Conservation (phyloP, 768 basidiomycete species). For the Gymnopilus dilepis region DNA sequence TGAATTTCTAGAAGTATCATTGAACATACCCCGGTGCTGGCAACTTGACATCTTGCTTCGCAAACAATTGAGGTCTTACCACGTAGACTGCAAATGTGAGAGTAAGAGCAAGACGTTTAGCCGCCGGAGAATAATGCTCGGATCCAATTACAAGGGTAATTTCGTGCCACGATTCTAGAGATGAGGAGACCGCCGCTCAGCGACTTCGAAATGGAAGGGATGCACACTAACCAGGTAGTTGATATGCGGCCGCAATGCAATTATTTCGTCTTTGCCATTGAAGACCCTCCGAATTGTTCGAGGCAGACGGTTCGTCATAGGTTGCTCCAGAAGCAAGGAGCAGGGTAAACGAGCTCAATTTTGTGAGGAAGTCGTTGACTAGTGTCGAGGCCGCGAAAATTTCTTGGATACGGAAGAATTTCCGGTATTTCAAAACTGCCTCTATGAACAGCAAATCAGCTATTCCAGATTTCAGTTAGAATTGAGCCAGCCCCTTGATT, state of each 20-base stretch:
- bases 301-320: not conserved
- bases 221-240: slow-evolving; percentile 62
- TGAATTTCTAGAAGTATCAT: not conserved
- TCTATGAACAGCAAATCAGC: slow-evolving; percentile 19
- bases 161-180: slow-evolving; percentile 59
- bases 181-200: not conserved
- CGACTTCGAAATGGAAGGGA: not conserved
- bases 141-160: slow-evolving; percentile 53
- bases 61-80: slow-evolving; percentile 48
- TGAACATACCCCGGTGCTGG: not conserved
- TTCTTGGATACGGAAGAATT: slow-evolving; percentile 46
- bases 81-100: slow-evolving; percentile 62
- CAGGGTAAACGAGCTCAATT: slow-evolving; percentile 46
- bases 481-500: not conserved
- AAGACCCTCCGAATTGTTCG: slow-evolving; percentile 32
- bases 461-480: slow-evolving; percentile 5
- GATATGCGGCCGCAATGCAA: slow-evolving; percentile 60
- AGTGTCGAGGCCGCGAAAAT: slow-evolving; percentile 55
- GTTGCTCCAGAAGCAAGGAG: slow-evolving; percentile 21
- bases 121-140: slow-evolving; percentile 58
- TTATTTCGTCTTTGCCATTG: slow-evolving; percentile 53
- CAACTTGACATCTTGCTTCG: not conserved
- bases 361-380: slow-evolving; percentile 66
- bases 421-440: slow-evolving; percentile 60
- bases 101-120: slow-evolving; percentile 60